Base-by-base conservation (phyloP, 176 grass and related monocot genomes). In the Hyparrhenia diplandra region DNA sequence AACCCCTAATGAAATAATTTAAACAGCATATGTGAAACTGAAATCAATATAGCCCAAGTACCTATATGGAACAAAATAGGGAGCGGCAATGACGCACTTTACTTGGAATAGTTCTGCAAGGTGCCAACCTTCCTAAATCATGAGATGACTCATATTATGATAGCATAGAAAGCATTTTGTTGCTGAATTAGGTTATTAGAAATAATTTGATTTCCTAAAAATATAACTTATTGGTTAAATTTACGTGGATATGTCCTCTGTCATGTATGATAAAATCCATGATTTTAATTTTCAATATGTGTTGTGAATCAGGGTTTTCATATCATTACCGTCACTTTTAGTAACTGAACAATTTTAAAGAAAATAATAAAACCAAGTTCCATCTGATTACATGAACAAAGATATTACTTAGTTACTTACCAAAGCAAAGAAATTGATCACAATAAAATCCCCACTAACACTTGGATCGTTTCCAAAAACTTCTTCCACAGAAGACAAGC, bases 51-150 rank as follows among this genome's bases (percentile, higher is more conserved):
- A 84, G 41, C 34, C 76, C 70, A 69, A 69, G 25, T 92, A 97
- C 92, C 95, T 97, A 72, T 97, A 97, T 35, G 95, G 92, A 87
- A 97, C 81, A 62, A 97, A 73, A 87, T 97, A 97, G 39, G 95
- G 83, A 85, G 92, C 86, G 89, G 90, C 86, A 87, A 92, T 41
- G 74, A 97, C 69, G 78, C 92, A 94, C 69, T 78, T 86, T 81
- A 97, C 83, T 79, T 94, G 95, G 51, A 94, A 94, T 54, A 92
- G 25, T 61, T 97, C 95, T 62, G 95, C 89, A 87, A 97, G 92
- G 83, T 97, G 92, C 92, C 95, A 97, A 18, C 95, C 95, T 89
- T 97, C 95, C 95, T 97, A 86, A 72, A 83, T 73, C 75, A 86
- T 69, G 40, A 80, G 52, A 71, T 62, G 34, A 81, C 5, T 69